Evolutionary conservation across 495 filamentous ascomycete genomes (phyloP), one percentile per base, ranked within the genome.

Genomic region (Neurospora cerealis): DNA sequence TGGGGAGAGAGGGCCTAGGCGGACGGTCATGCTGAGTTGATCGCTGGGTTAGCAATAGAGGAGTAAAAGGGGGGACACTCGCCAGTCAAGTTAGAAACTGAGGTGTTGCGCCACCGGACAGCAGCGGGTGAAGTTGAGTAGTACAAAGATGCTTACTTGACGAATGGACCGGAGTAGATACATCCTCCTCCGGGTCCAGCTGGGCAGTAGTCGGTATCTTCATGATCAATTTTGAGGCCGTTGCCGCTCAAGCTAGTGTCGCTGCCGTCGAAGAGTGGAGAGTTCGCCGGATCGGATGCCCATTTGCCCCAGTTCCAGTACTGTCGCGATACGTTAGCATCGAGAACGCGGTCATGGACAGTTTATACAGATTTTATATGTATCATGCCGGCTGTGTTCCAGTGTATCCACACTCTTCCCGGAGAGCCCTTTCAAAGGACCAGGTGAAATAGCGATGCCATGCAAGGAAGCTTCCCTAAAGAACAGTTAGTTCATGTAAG

Each of bases 381-480:
- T 39, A 48, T 32, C 78, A 41, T 75, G 81, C 81, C 48, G 79
- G 76, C 77, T 81, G 78, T 36, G 73, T 82, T 36, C 91, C 90
- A 10, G 77, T 87, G 77, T 91, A 93, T 38, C 89, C 90, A 79
- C 92, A 93, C 77, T 94, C 91, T 9, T 87, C 84, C 36, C 86
- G 83, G 28, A 93, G 85, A 0, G 87, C 88, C 73, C 88, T 83
- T 77, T 93, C 91, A 75, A 89, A 92, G 4, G 84, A 79, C 80
- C 83, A 89, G 62, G 86, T 85, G 78, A 87, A 93, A 78, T 91
- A 91, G 13, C 92, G 85, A 79, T 93, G 92, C 90, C 91, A 94
- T 19, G 88, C 81, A 19, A 93, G 81, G 81, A 94, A 92, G 74
- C 85, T 88, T 4, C 89, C 90, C 84, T 79, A 82, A 32, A 36